These are phyloP conservation scores for Zelopaecilomyces penicillatus DNA, from an alignment of 2,329 filamentous ascomycete species.

Conservation along the genomic window DNA sequence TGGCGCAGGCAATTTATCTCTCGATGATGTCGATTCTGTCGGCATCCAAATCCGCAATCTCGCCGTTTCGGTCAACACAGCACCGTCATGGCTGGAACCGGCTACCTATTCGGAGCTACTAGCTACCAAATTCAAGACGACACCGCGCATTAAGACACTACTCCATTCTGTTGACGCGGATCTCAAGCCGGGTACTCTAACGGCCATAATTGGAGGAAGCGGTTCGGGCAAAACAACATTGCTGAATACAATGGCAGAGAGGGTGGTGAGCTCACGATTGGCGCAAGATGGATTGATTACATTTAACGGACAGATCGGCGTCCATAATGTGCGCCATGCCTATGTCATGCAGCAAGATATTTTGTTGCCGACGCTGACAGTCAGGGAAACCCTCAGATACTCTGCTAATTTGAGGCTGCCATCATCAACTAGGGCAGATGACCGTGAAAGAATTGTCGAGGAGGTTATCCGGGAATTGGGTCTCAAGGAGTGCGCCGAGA, in stretches of 20 bases:
- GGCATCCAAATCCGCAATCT: slow-evolving; percentile 46
- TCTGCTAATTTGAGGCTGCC: slow-evolving; percentile 64
- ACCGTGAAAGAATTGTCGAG: slow-evolving; percentile 58
- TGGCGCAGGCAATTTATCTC: slow-evolving; percentile 30
- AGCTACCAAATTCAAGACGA: slow-evolving; percentile 28
- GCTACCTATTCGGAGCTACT: slow-evolving; percentile 36
- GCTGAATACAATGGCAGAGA: slow-evolving; percentile 62
- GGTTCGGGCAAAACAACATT: slow-evolving; percentile 67
- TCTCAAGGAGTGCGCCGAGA: slow-evolving; percentile 69
- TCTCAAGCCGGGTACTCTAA: slow-evolving; percentile 57
- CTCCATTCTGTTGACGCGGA: slow-evolving; percentile 56
- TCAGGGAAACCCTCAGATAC: slow-evolving; percentile 66
- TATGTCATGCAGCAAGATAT: slow-evolving; percentile 75
- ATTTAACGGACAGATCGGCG: slow-evolving; percentile 52
- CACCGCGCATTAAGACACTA: slow-evolving; percentile 40
- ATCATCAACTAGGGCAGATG: slow-evolving; percentile 47
- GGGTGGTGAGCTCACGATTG: slow-evolving; percentile 49
- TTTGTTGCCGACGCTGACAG: slow-evolving; percentile 63
- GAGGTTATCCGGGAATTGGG: slow-evolving; percentile 69
- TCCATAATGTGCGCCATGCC: slow-evolving; percentile 49
- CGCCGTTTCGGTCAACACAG: slow-evolving; percentile 48
- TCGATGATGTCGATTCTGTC: slow-evolving; percentile 48
- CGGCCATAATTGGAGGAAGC: slow-evolving; percentile 67
- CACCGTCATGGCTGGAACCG: slow-evolving; percentile 44
- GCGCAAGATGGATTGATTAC: slow-evolving; percentile 45